A percentile compares a stretch with the other conserved stretches of the same genome.
These are phyloP conservation scores for Thraustotheca clavata DNA, from an alignment of 352 stramenopile species.

Conservation along the genomic window DNA sequence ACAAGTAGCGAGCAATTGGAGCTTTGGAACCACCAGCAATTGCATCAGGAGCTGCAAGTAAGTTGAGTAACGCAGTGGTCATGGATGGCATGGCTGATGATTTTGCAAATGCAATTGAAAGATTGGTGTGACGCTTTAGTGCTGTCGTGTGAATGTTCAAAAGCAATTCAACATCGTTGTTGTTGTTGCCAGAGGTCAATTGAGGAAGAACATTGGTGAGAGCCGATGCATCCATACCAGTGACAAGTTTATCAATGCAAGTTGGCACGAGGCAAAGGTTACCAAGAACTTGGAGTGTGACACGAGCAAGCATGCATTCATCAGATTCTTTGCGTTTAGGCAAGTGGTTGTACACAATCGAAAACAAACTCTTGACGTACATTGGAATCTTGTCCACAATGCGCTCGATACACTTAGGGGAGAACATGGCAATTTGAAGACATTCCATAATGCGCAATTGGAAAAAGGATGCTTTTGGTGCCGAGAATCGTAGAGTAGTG, in stretches of 20 bases:
- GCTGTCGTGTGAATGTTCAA: constrained; percentile 84
- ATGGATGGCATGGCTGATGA: constrained; percentile 68
- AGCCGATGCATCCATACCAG: constrained; percentile 74
- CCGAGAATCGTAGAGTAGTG: constrained; percentile 70
- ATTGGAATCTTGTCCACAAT: constrained; percentile 64
- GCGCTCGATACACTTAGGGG: constrained; percentile 63
- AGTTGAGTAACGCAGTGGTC: constrained; percentile 65
- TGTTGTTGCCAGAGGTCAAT: constrained; percentile 62
- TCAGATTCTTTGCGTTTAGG: constrained; percentile 67
- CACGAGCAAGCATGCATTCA: constrained; percentile 65
- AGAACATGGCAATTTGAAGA: constrained; percentile 83
- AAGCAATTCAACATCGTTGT: constrained; percentile 72
- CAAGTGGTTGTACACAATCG: constrained; percentile 78
- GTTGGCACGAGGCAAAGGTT: constrained; percentile 80
- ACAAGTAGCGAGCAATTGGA: constrained; percentile 74
- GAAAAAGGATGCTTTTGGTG: constrained; percentile 58
- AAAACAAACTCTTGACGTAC: constrained; percentile 80
- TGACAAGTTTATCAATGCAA: constrained; percentile 82
- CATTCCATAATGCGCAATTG: constrained; percentile 80
- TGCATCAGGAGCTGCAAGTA: constrained; percentile 65
- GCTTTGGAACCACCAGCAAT: constrained; percentile 73
- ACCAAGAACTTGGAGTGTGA: constrained; percentile 71
- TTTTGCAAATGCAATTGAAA: constrained; percentile 77
- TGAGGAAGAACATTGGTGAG: constrained; percentile 61
- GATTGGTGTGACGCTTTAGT: constrained; percentile 78